Base-by-base conservation (phyloP, 805 yeast genomes). In the Zygoascus ofunaensis region DNA sequence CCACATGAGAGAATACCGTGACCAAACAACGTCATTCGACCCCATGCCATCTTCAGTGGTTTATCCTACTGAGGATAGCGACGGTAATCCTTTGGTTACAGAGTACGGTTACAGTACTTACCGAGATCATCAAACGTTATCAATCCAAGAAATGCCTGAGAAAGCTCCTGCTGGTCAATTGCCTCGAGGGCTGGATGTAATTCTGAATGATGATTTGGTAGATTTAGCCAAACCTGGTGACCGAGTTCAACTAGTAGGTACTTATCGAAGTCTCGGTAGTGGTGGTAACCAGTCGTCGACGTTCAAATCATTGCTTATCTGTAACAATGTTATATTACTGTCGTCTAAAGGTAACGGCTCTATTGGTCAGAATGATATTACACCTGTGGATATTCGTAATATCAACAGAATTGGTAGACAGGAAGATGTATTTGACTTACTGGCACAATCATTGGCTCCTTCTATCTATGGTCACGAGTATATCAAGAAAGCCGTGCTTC, bases 61-160 rank as follows among this genome's bases (percentile, higher is more conserved):
- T 3, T 92, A 87, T 58, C 97, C 97, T 18, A 82, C 94, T 0
- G 94, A 86, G 56, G 98, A 92, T 59, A 74, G 84, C 15, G 92
- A 87, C 39, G 97, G 97, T 4, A 81, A 89, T 64, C 86, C 85
- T 54, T 68, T 92, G 52, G 72, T 77, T 17, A 89, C 96, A 0
- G 97, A 92, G 62, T 92, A 86, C 58, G 98, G 98, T 1, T 83
- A 80, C 58, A 81, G 89, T 5, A 87, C 94, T 23, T 92, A 86
- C 62, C 73, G 90, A 55, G 98, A 92, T 64, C 96, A 90, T 61
- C 98, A 92, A 65, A 82, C 87, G 34, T 74, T 92, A 32, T 77
- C 96, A 0, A 82, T 92, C 32, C 98, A 92, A 63, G 98, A 92
- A 67, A 85, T 92, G 86, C 97, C 98, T 1, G 97, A 92, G 66